Evolutionary conservation across 2,329 filamentous ascomycete genomes (phyloP), one percentile per base, ranked within the genome.

Genomic region (Gliomastix tumulicola): DNA sequence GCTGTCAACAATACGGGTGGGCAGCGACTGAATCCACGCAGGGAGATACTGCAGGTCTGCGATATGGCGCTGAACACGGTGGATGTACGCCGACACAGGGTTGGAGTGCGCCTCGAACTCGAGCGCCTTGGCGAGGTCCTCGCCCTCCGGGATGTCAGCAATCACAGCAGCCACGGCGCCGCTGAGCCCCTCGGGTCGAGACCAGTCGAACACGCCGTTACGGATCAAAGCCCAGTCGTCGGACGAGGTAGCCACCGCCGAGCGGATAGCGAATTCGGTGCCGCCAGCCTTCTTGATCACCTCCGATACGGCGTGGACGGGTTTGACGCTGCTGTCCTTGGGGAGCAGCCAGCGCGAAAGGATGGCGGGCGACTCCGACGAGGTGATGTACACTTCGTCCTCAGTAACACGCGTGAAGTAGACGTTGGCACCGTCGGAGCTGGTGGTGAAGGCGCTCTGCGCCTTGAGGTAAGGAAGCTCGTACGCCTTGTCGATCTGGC

Each of bases 81-180:
- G 88, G 20, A 90, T 63, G 52, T 95, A 98, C n/a, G 92, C 92
- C 10, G 75, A 69, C 6, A 86, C 51, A 4, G 86, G 71, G 53
- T 84, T 94, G 51, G 82, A 84, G 53, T 95, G 84, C 5, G 86
- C 84, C 61, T 98, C 90, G 18, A 85, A 76, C 46, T 94, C 84
- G 7, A 97, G 69, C 21, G 88, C 85, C 55, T 85, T 82, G 6
- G 81, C 88, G 34, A 96, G 67, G 35, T 79, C 74, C 53, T 89
- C 84, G 13, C 75, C 74, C 46, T 82, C 78, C 11, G 82, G 80
- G 6, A 87, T 74, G 34, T 90, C 85, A 1, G 83, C 84, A 74
- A 87, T 95, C 10, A 78, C 76, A 25, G 88, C 89, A 36, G 86
- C 81, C 19, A 87, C 71, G n/a, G 79, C 79, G 31, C 81, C 82